phyloP scores from a whole-genome alignment of 2,329 filamentous ascomycete species.

The Colletotrichum neosansevieriae region DNA sequence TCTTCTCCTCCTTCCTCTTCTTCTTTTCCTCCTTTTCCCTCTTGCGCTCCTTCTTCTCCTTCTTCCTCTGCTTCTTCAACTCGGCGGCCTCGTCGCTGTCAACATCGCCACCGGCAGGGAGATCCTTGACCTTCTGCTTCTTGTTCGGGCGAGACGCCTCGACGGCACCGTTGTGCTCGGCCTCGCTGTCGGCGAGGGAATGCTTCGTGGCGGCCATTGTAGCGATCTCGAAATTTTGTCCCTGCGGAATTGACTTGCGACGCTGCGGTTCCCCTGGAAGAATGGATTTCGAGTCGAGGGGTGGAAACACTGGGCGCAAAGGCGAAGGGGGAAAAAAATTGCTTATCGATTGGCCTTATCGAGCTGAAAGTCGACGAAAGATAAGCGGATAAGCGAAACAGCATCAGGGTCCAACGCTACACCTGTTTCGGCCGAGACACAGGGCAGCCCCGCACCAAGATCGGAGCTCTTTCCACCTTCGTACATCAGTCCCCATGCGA shows the following conservation, averaged over 20 bases:
- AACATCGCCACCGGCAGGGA: slow-evolving; percentile 42
- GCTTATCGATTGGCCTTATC: slow-evolving; percentile 33
- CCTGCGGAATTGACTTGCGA: slow-evolving; percentile 7
- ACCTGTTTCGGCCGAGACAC: slow-evolving; percentile 2
- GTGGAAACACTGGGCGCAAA: background rate
- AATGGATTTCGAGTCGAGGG: slow-evolving; percentile 1
- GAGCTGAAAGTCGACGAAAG: background rate
- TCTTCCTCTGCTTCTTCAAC: slow-evolving; percentile 57
- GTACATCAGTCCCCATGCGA: slow-evolving; percentile 12
- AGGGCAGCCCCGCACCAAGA: slow-evolving; percentile 12
- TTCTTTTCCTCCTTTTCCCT: slow-evolving; percentile 57
- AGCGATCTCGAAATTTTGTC: background rate
- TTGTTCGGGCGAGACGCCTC: slow-evolving; percentile 49
- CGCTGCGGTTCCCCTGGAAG: background rate
- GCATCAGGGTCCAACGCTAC: slow-evolving; percentile 14
- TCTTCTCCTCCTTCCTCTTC: slow-evolving; percentile 42
- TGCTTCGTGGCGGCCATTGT: slow-evolving; percentile 57
- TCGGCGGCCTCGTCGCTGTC: slow-evolving; percentile 35
- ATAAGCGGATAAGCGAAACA: background rate
- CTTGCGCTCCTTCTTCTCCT: slow-evolving; percentile 51
- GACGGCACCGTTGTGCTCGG: slow-evolving; percentile 44
- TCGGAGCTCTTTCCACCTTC: slow-evolving; percentile 24
- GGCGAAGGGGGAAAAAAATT: background rate
- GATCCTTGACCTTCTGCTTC: slow-evolving; percentile 54
- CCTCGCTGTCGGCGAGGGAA: slow-evolving; percentile 48